phyloP scores from a whole-genome alignment of 176 grass and related monocot species.

The Elaeis guineensis region DNA sequence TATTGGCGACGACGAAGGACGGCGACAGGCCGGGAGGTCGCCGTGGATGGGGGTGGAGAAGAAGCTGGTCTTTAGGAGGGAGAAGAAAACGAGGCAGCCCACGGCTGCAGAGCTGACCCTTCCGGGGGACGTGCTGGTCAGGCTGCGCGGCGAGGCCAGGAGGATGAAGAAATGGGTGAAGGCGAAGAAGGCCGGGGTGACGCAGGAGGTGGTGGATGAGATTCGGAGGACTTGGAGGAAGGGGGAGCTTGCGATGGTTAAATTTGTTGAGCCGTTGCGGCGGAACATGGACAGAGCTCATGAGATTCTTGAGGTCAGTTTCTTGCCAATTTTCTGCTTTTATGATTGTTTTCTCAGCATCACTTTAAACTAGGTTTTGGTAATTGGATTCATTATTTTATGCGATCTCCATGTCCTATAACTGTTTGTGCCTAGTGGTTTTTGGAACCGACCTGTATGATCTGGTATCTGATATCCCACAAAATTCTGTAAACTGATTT shows the following conservation, averaged over 20 bases:
- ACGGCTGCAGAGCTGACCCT: slow-evolving; percentile 39
- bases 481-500: too few relatives aligned
- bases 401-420: too few relatives aligned
- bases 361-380: too few relatives aligned
- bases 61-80: slow-evolving; percentile 40
- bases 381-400: too few relatives aligned
- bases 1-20: not conserved
- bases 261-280: slow-evolving; percentile 50
- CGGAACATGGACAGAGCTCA: slow-evolving; percentile 60
- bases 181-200: slow-evolving; percentile 65
- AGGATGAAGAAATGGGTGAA: slow-evolving; percentile 26
- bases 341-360: not conserved
- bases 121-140: slow-evolving; percentile 20
- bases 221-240: slow-evolving; percentile 28
- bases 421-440: too few relatives aligned
- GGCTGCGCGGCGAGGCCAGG: slow-evolving; percentile 32
- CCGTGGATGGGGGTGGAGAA: slow-evolving; percentile 45
- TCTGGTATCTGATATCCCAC: too few relatives aligned
- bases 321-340: not conserved
- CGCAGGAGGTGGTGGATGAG: slow-evolving; percentile 39
- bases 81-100: slow-evolving; percentile 39
- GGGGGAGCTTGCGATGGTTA: slow-evolving; percentile 37
- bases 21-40: not conserved
- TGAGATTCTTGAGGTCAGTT: slow-evolving; percentile 49
- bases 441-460: too few relatives aligned